phyloP scores from a whole-genome alignment of 2,329 filamentous ascomycete species.

The Parastagonospora avenae region DNA sequence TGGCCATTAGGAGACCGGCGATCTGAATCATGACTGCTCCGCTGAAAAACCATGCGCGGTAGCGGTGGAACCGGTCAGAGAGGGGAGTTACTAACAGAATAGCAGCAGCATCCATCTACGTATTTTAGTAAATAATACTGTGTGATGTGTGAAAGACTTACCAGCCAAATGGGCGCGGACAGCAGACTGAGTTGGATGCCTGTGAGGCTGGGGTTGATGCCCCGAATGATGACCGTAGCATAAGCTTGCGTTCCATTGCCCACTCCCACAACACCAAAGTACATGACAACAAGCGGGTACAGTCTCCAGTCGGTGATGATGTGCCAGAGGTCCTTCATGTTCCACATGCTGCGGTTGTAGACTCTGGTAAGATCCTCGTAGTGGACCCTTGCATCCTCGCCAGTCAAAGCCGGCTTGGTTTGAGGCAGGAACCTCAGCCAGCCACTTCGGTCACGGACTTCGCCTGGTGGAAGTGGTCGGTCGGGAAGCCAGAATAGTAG shows the following conservation, averaged over 20 bases:
- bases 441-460: conserved; percentile 57
- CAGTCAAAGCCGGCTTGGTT: conserved; percentile 72
- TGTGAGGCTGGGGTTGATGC: conserved; percentile 75
- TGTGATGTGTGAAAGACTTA: conserved; percentile 51
- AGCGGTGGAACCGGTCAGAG: conserved; percentile 82
- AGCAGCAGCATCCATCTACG: conserved; percentile 81
- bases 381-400: conserved; percentile 79
- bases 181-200: conserved; percentile 79
- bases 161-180: conserved; percentile 91
- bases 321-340: conserved; percentile 67
- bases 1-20: conserved; percentile 76
- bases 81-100: conserved; percentile 85
- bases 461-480: conserved; percentile 75
- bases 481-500: conserved; percentile 93
- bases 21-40: conserved; percentile 79
- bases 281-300: conserved; percentile 88
- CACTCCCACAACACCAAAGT: conserved; percentile 91
- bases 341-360: conserved; percentile 78
- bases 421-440: conserved; percentile 70
- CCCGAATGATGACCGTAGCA: conserved; percentile 81
- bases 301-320: conserved; percentile 86
- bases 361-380: conserved; percentile 82
- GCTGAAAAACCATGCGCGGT: conserved; percentile 82
- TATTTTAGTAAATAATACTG: conserved; percentile 10
- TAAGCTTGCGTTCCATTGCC: conserved; percentile 91